These are phyloP conservation scores for Epichloe glyceriae DNA, from an alignment of 2,329 filamentous ascomycete species.

Conservation along the genomic window DNA sequence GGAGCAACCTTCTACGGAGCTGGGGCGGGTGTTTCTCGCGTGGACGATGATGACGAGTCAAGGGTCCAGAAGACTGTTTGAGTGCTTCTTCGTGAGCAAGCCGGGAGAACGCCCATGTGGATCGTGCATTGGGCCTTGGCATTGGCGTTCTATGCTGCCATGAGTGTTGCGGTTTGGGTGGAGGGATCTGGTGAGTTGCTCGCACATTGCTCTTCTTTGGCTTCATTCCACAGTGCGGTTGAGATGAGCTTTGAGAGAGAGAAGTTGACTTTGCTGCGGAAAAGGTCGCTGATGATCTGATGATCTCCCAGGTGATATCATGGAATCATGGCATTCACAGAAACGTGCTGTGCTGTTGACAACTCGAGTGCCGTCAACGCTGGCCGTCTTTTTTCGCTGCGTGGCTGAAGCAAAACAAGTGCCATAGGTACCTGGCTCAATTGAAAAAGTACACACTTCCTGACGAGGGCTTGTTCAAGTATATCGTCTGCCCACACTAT, in stretches of 20 bases:
- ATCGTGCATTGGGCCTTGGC: constrained; percentile 72
- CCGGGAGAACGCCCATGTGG: constrained; percentile 66
- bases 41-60: constrained; percentile 69
- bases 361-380: constrained; percentile 27
- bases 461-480: constrained; percentile 54
- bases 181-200: constrained; percentile 55
- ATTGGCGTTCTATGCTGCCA: constrained; percentile 60
- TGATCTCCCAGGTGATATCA: constrained; percentile 17
- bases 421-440: constrained; percentile 55
- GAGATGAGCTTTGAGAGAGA: neutral
- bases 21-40: constrained; percentile 48
- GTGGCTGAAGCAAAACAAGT: constrained; percentile 61
- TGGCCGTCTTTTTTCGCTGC: constrained; percentile 59
- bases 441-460: constrained; percentile 78
- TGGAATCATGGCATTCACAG: constrained; percentile 19
- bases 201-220: neutral
- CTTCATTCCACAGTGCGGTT: neutral
- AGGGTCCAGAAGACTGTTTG: constrained; percentile 60
- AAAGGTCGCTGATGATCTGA: neutral
- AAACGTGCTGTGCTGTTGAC: constrained; percentile 10
- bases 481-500: constrained; percentile 78
- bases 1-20: constrained; percentile 31
- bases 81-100: constrained; percentile 53
- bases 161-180: constrained; percentile 69
- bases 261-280: neutral